Conservation (phyloP, 2,329 filamentous ascomycete species). For the Neopestalotiopsis sp. region DNA sequence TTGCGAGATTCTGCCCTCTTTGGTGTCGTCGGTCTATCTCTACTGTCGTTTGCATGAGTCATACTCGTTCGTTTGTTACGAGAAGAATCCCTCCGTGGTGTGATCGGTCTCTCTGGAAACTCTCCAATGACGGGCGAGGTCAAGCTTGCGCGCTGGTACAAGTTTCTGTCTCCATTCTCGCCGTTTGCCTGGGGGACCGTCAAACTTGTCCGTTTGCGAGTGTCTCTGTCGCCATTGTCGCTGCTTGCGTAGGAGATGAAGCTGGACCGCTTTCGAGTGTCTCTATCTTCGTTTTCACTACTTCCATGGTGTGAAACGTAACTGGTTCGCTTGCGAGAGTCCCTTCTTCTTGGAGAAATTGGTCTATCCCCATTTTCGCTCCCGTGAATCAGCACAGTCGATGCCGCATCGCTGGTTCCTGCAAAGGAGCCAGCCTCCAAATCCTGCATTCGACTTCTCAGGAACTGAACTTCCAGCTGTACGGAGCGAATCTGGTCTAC, state of each 20-base stretch:
- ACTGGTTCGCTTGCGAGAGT: background rate
- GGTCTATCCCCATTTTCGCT: background rate
- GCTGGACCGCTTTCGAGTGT: background rate
- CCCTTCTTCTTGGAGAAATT: background rate
- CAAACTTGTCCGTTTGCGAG: background rate
- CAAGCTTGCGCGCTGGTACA: background rate
- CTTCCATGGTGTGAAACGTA: background rate
- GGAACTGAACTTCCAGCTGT: background rate
- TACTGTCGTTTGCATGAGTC: background rate
- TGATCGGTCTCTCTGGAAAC: background rate
- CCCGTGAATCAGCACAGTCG: background rate
- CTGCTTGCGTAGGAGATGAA: background rate
- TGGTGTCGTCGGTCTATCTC: background rate
- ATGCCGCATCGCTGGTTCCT: background rate
- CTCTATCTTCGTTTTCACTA: background rate
- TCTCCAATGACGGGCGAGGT: background rate
- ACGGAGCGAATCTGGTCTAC: background rate
- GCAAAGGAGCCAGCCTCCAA: background rate
- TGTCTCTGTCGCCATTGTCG: background rate
- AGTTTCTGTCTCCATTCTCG: background rate
- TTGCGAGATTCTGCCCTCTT: background rate
- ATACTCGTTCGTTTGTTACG: background rate
- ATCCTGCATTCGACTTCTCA: background rate
- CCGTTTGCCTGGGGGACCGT: background rate
- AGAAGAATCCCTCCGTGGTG: background rate